Percentiles rank a stretch among this genome's conserved stretches.
phyloP scores from a whole-genome alignment of 1,284 basidiomycete genomes.

The Fomitopsis schrenkii region DNA sequence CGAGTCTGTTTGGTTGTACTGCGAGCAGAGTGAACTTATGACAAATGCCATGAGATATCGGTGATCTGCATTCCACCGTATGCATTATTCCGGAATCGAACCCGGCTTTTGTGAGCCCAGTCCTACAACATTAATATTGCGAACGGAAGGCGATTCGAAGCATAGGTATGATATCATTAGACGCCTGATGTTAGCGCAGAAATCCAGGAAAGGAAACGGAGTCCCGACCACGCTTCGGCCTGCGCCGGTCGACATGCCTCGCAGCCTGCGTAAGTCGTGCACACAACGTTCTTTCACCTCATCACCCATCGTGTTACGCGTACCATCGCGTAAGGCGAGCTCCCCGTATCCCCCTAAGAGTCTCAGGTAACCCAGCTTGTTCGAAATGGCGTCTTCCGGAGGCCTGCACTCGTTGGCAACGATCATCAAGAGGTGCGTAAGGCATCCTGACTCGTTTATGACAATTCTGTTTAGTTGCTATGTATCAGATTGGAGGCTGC shows the following conservation, averaged over 20 bases:
- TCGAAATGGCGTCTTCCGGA: conserved; percentile 21
- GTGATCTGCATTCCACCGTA: too few species aligned
- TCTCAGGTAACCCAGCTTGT: not conserved
- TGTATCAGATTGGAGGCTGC: conserved; percentile 79
- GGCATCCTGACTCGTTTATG: not conserved
- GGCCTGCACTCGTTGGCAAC: conserved; percentile 72
- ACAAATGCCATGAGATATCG: too few species aligned
- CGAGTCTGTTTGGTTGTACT: too few species aligned
- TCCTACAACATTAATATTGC: too few species aligned
- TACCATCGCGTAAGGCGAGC: not conserved
- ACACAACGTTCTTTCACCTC: not conserved
- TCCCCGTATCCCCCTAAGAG: not conserved
- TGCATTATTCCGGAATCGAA: too few species aligned
- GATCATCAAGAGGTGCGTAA: conserved; percentile 75
- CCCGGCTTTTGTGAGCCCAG: too few species aligned
- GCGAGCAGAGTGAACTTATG: too few species aligned
- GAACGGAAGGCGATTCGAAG: not conserved
- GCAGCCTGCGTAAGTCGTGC: not conserved
- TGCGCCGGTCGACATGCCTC: conserved; percentile 1
- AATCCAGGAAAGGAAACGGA: not conserved
- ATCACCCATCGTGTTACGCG: not conserved
- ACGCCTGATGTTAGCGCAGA: not conserved
- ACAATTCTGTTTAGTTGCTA: conserved; percentile 1
- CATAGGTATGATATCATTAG: not conserved
- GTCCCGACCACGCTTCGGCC: not conserved